Conservation (phyloP, 768 basidiomycete species). For the Leccinum uliginosum region DNA sequence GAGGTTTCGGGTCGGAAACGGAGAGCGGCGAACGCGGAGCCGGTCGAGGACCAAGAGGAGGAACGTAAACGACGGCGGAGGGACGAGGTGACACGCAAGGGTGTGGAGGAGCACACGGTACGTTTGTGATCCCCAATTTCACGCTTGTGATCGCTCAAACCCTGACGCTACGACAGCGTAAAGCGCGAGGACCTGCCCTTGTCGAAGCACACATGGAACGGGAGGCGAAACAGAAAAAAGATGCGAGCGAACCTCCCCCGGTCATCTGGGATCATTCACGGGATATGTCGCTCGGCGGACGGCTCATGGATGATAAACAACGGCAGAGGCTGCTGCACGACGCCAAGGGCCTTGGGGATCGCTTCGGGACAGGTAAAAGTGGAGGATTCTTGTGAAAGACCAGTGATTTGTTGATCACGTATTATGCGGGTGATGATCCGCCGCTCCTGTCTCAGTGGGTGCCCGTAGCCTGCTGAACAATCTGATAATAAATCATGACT, state of each 20-base stretch:
- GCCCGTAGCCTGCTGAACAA: background rate
- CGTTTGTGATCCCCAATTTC: constrained; percentile 21
- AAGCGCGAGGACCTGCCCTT: constrained; percentile 49
- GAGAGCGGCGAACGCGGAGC: constrained; percentile 53
- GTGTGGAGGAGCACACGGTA: constrained; percentile 80
- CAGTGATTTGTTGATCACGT: background rate
- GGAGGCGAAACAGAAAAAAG: constrained; percentile 35
- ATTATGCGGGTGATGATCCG: background rate
- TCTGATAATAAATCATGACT: background rate
- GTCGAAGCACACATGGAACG: constrained; percentile 47
- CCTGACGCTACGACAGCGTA: constrained; percentile 31
- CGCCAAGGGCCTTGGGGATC: constrained; percentile 73
- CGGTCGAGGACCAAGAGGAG: constrained; percentile 33
- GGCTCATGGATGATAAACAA: constrained; percentile 86
- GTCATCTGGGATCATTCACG: constrained; percentile 90
- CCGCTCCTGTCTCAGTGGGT: constrained; percentile 8
- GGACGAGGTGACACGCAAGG: constrained; percentile 65
- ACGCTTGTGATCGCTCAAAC: background rate
- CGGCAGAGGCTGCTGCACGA: constrained; percentile 76
- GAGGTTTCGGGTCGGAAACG: constrained; percentile 92
- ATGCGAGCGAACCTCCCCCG: constrained; percentile 49
- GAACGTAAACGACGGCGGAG: constrained; percentile 53
- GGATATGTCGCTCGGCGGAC: constrained; percentile 84
- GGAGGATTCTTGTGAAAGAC: constrained; percentile 53
- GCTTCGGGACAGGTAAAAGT: constrained; percentile 72